Conservation (phyloP, 2,329 filamentous ascomycete species). For the Pleomassaria siparia region DNA sequence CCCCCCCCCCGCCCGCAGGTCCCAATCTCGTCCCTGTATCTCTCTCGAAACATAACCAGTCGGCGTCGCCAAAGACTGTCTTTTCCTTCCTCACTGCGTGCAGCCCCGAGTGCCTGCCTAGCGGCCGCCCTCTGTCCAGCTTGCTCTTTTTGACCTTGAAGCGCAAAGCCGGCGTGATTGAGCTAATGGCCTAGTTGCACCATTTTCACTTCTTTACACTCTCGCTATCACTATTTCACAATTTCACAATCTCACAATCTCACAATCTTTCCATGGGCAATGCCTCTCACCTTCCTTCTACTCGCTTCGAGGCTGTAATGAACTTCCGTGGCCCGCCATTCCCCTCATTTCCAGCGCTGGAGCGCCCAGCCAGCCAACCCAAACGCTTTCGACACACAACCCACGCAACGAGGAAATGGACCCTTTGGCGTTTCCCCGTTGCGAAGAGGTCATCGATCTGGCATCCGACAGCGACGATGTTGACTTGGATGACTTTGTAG, state of each 20-base stretch:
- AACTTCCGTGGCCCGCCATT: background rate
- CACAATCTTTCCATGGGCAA: background rate
- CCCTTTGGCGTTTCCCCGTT: background rate
- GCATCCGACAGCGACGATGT: constrained; percentile 25
- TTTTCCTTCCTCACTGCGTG: background rate
- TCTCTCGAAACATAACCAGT: background rate
- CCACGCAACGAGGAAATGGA: background rate
- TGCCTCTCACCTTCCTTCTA: background rate
- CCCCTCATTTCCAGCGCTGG: background rate
- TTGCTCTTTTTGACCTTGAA: no score
- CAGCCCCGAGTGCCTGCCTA: background rate
- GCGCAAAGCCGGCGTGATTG: background rate
- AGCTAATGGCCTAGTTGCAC: no score
- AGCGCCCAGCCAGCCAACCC: background rate
- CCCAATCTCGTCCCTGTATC: background rate
- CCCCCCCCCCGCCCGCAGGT: background rate
- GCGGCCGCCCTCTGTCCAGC: no score
- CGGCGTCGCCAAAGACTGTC: background rate
- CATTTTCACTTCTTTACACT: background rate
- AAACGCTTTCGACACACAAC: background rate
- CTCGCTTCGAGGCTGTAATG: background rate
- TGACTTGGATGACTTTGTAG: constrained; percentile 4
- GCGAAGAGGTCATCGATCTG: constrained; percentile 22
- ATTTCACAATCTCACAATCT: background rate
- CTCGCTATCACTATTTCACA: no score